Evolutionary conservation across 805 yeast species (phyloP), one percentile per base, ranked within the genome.

Genomic region (Candida ascalaphidarum): DNA sequence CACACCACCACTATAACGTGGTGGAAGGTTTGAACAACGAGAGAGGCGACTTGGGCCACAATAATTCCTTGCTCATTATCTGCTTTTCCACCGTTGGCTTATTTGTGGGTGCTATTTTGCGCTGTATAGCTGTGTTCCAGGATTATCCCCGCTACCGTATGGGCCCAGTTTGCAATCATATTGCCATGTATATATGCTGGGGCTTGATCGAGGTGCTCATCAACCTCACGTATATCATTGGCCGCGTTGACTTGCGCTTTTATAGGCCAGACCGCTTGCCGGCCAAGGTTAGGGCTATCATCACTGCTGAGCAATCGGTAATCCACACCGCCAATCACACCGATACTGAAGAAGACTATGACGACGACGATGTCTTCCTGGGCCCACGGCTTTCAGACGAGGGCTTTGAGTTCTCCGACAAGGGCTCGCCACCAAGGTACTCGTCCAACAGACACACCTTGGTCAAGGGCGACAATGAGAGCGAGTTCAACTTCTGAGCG

Each of bases 211-310:
- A 45, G 37, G 39, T 30, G 4, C 23, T 45, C 23, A 31, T 41
- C 29, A 33, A 36, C 25, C 14, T 29, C 8, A 3, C 40, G n/a
- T 42, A 40, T 36, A 24, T 43, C 14, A 36, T 40, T 6, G 45
- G 44, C 10, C 31, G 50, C 20, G 35, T 39, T 9, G 50, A 45
- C 31, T 37, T 45, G 30, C 30, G 48, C 11, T 42, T 43, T 37
- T 45, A 45, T 41, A 26, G 48, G 18, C 50, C 50, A 14, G 48
- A 45, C 24, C 26, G 25, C 9, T 32, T 43, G 16, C 50, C 50
- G 9, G 24, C 24, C 11, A 27, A 27, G 21, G 43, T 39, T 12
- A 25, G 43, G 13, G 32, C 40, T 19, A 41, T 41, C 23, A 41
- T 41, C 30, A 41, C 45, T 9, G 43, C 45, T 2, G 37, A 41